Evolutionary conservation across 352 stramenopile species (phyloP).

Genomic region (Globisporangium sylvaticum): DNA sequence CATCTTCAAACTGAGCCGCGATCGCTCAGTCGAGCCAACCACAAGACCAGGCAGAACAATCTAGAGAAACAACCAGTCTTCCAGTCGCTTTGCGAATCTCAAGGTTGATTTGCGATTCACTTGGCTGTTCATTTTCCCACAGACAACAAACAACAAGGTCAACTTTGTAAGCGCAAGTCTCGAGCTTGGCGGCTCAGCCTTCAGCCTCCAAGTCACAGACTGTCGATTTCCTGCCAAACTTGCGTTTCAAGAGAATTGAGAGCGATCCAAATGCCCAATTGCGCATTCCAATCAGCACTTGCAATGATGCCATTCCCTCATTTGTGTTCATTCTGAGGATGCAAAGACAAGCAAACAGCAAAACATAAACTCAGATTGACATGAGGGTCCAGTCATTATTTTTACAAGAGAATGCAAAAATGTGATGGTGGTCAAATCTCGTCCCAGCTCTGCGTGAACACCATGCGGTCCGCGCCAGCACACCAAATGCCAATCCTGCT

Average conservation of each 20-base stretch:
- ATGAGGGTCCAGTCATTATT: background rate
- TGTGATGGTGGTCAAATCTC: background rate
- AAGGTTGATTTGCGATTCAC: background rate
- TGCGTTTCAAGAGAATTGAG: background rate
- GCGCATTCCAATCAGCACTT: background rate
- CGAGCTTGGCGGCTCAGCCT: background rate
- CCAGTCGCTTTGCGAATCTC: background rate
- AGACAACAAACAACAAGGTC: background rate
- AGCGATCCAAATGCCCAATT: background rate
- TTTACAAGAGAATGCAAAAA: background rate
- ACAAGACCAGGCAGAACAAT: background rate
- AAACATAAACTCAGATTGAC: background rate
- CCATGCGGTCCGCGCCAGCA: background rate
- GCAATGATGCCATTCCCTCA: constrained; percentile 4
- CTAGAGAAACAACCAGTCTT: background rate
- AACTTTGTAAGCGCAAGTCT: background rate
- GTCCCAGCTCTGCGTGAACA: background rate
- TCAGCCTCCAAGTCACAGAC: background rate
- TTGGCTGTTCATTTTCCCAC: background rate
- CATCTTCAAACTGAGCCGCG: background rate
- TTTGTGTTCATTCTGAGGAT: background rate
- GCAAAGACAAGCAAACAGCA: background rate
- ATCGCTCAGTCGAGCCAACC: background rate
- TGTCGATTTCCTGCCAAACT: background rate
- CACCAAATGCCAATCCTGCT: background rate